phyloP scores from a whole-genome alignment of 2,329 filamentous ascomycete genomes.

The Acrodontium crateriforme region DNA sequence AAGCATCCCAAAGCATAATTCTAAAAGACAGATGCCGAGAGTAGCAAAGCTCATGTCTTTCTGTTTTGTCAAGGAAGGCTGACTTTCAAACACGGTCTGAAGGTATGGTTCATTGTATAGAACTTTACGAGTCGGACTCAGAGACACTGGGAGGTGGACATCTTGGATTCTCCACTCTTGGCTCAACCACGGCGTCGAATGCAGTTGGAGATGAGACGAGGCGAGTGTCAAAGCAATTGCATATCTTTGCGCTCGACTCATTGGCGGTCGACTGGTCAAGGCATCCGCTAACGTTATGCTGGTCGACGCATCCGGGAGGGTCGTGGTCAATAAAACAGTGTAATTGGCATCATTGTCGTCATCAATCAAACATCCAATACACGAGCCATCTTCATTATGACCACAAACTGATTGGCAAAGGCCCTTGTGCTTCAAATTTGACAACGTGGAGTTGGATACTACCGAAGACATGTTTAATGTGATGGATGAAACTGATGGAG shows the following conservation, averaged over 20 bases:
- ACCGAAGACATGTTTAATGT: too few relatives aligned
- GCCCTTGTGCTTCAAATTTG: too few relatives aligned
- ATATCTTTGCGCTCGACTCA: conserved; percentile 15
- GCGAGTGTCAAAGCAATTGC: conserved; percentile 13
- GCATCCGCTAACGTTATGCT: conserved; percentile 2
- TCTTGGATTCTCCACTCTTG: too few relatives aligned
- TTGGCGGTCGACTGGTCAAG: conserved; percentile 2
- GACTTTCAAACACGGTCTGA: too few relatives aligned
- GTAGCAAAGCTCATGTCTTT: conserved; percentile 4
- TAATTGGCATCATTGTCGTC: conserved; percentile 3
- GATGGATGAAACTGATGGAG: too few relatives aligned
- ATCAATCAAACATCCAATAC: neutral
- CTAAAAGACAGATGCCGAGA: conserved; percentile 7
- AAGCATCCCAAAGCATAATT: conserved; percentile 7
- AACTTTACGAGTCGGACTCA: too few relatives aligned
- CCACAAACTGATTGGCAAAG: neutral
- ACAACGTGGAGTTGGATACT: too few relatives aligned
- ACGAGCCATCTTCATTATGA: neutral
- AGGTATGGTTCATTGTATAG: too few relatives aligned
- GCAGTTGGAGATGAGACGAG: conserved; percentile 15
- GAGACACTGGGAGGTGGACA: too few relatives aligned
- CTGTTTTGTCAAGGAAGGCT: neutral
- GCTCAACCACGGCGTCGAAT: conserved; percentile 16
- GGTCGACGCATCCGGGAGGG: neutral
- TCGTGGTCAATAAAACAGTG: too few relatives aligned